These are phyloP conservation scores for Geum urbanum DNA, from an alignment of 306 rosid species.

Conservation along the genomic window DNA sequence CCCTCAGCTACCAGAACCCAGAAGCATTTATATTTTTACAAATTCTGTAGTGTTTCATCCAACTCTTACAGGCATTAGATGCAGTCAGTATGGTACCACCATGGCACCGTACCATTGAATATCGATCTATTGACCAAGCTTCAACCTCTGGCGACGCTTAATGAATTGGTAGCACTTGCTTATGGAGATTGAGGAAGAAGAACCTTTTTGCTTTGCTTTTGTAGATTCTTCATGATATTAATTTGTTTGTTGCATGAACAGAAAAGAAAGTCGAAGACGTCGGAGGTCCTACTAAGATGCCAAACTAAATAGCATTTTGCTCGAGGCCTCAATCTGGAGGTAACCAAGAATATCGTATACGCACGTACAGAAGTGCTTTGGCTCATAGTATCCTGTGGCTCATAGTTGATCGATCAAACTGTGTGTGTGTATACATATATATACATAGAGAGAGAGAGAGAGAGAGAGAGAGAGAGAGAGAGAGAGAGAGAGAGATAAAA, in stretches of 20 bases:
- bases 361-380: too few species aligned
- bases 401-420: too few species aligned
- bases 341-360: too few species aligned
- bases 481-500: too few species aligned
- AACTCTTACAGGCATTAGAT: background rate
- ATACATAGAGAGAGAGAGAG: too few species aligned
- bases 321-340: too few species aligned
- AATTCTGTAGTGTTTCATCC: background rate
- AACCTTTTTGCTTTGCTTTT: background rate
- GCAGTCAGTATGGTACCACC: background rate
- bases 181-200: background rate
- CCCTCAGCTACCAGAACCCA: background rate
- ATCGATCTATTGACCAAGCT: background rate
- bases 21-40: background rate
- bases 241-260: background rate
- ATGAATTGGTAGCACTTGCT: too few species aligned
- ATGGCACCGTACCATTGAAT: background rate
- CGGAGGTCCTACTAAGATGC: constrained; percentile 2
- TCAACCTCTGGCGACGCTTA: too few species aligned
- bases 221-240: background rate
- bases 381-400: too few species aligned
- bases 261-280: background rate
- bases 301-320: too few species aligned
- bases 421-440: too few species aligned
- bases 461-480: too few species aligned